Evolutionary conservation across 345 rosid species (phyloP), one percentile per base, ranked within the genome.

Genomic region (Adansonia digitata): DNA sequence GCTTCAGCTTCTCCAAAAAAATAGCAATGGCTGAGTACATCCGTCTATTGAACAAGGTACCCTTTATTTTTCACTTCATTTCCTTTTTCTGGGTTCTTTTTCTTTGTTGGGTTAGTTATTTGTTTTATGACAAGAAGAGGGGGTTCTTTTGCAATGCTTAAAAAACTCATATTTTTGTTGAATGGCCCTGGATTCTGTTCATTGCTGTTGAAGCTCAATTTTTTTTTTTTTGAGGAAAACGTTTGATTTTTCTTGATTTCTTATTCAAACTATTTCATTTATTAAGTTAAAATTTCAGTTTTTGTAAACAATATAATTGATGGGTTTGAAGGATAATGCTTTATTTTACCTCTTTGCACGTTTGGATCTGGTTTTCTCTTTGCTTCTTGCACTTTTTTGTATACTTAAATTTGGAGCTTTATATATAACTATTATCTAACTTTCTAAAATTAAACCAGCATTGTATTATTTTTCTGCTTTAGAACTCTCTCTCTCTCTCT

Each of bases 21-120:
- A 48, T 77, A 69, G 57, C 83, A 80, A 92, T 92, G 97, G 94
- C 92, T 11, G 94, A 87, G 69, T 90, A 79, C 74, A 78, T 90
- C 74, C 89, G 63, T 82, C 69, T 88, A 56, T 42, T 82, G 62
- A 80, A 83, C 77, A 89, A 90, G 96, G 97, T 90, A 61, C 48
- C 31, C 1, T 65, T 56, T 8, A 10, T 22, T 62, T 2, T 2
- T 18, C 14, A 9, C 68, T 49, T 69, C 55, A 17, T 27, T 48
- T 62, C 17, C 6, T 31, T 5, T 52, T 4, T 39, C 39, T 15
- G 63, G 29, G 7, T 49, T 40, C 18, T 18, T 42, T 68, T 31
- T 56, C 13, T 15, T 49, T 74, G 35, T 22, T 42, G n/a, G 24
- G 22, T 24, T 40, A 7, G 14, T 59, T n/a, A 27, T 74, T 76